Conservation (phyloP, 139 green algal species). For the Micractinium conductrix region DNA sequence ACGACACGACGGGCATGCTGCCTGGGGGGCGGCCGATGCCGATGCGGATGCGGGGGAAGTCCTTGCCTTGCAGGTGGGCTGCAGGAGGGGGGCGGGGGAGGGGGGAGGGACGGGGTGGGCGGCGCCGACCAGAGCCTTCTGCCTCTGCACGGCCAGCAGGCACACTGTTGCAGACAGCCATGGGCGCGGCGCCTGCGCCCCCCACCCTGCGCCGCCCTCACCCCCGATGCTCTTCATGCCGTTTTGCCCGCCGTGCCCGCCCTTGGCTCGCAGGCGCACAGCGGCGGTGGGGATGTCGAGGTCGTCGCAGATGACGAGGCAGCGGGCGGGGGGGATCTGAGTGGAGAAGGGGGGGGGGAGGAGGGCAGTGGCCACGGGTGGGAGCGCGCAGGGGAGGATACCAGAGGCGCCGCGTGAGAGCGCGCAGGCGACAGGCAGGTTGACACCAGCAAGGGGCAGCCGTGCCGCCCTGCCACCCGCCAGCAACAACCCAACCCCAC, state of each 20-base stretch:
- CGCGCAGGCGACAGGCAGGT: no score
- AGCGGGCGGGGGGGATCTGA: constrained; percentile 49
- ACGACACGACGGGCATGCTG: constrained; percentile 56
- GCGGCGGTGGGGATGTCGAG: constrained; percentile 70
- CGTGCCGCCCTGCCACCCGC: no score
- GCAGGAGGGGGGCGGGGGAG: background rate
- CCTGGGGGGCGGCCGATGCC: constrained; percentile 84
- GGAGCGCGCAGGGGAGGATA: background rate
- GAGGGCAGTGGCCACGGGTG: background rate
- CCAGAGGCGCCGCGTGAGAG: background rate
- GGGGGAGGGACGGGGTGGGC: no score
- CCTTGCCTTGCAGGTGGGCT: constrained; percentile 61
- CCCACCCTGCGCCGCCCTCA: no score
- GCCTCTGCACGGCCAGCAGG: no score
- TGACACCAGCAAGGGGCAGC: no score
- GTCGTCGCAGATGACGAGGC: constrained; percentile 91
- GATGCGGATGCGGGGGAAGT: constrained; percentile 81
- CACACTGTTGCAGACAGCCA: no score
- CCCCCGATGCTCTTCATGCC: constrained; percentile 84
- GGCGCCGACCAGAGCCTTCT: no score
- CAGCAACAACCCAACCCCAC: no score
- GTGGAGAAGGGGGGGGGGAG: background rate
- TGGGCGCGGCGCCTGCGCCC: no score
- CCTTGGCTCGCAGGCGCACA: constrained; percentile 75
- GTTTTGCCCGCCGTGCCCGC: constrained; percentile 95